Percentiles rank a stretch among this genome's conserved stretches.
phyloP scores from a whole-genome alignment of 148 eudicot species.

The Rhododendron henanense region DNA sequence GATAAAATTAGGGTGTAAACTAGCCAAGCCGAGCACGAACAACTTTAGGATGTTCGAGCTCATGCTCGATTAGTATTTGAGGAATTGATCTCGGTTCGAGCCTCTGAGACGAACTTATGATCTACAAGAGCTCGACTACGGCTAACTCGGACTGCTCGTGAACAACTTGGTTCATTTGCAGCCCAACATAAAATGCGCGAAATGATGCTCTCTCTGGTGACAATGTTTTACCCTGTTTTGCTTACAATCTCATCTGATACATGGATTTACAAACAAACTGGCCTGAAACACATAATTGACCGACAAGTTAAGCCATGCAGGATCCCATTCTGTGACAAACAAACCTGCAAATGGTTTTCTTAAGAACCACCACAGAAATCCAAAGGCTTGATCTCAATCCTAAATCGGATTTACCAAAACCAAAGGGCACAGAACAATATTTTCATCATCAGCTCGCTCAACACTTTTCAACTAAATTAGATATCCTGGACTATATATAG shows the following conservation, averaged over 20 bases:
- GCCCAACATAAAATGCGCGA: neutral
- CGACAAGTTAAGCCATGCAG: no score
- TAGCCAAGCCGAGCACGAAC: no score
- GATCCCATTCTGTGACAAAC: neutral
- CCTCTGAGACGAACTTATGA: neutral
- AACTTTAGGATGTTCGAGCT: neutral
- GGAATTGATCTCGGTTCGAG: neutral
- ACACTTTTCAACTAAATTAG: neutral
- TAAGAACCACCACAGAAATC: neutral
- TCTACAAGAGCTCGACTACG: neutral
- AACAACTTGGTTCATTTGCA: neutral
- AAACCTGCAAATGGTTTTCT: neutral
- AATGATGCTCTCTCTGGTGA: neutral
- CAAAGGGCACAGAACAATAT: neutral
- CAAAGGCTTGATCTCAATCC: neutral
- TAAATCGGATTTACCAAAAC: neutral
- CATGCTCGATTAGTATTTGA: neutral
- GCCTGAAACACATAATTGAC: neutral
- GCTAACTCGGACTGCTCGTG: neutral
- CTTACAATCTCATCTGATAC: neutral
- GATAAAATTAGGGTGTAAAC: no score
- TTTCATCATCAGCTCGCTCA: neutral
- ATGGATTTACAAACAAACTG: neutral
- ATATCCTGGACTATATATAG: conserved; percentile 9
- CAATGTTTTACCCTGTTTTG: neutral